These are phyloP conservation scores for Plantago ovata DNA, from an alignment of 257 asterid genomes.

Conservation along the genomic window DNA sequence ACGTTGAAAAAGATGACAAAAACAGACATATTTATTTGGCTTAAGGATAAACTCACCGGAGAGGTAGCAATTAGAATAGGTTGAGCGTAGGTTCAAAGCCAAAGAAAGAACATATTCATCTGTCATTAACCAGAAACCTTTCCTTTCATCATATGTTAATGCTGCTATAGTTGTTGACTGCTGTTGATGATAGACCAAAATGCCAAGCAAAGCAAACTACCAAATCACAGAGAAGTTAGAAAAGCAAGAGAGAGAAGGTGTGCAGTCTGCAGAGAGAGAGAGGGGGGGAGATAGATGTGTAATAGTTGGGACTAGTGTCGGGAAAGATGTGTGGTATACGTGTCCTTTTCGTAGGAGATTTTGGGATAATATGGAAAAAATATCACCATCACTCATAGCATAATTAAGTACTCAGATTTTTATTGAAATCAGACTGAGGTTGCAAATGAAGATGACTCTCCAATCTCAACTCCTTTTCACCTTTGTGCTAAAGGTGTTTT, in stretches of 20 bases:
- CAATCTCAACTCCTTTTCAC: too few relatives aligned
- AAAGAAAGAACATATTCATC: constrained; percentile 15
- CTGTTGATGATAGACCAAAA: neutral
- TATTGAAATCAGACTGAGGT: too few relatives aligned
- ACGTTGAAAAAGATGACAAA: neutral
- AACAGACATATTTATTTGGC: neutral
- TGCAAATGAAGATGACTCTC: too few relatives aligned
- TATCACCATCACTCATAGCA: constrained; percentile 19
- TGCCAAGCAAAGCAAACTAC: neutral
- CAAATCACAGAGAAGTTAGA: neutral
- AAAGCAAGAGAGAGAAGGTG: neutral
- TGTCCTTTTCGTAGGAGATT: constrained; percentile 20
- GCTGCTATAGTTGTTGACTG: too few relatives aligned
- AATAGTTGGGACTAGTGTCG: neutral
- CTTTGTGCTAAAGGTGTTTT: too few relatives aligned
- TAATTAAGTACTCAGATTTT: too few relatives aligned
- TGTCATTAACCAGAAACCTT: constrained; percentile 18
- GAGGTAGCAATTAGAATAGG: constrained; percentile 36
- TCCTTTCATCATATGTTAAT: constrained; percentile 6
- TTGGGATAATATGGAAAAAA: constrained; percentile 12
- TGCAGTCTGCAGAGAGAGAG: too few relatives aligned
- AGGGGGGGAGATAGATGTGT: neutral
- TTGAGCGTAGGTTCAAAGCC: constrained; percentile 31
- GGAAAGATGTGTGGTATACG: constrained; percentile 22
- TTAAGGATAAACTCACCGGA: constrained; percentile 29